Percentiles rank a stretch among this genome's conserved stretches.
Conservation (phyloP, 768 basidiomycete species). For the Mycena maculata region DNA sequence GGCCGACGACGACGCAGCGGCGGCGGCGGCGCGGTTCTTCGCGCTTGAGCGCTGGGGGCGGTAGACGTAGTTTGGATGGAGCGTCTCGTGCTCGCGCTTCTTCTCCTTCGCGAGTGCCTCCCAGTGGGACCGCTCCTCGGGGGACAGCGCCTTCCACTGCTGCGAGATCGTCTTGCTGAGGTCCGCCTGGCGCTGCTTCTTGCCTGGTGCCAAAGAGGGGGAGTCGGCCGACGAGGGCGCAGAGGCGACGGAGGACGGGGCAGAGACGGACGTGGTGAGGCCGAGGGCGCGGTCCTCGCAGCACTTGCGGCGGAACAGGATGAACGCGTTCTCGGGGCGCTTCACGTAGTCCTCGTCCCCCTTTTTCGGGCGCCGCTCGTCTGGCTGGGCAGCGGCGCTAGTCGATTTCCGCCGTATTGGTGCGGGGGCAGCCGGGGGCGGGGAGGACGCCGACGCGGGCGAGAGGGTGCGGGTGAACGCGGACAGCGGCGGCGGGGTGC, state of each 20-base stretch:
- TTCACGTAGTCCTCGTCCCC: constrained; percentile 89
- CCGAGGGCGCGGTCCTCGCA: constrained; percentile 66
- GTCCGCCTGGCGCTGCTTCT: constrained; percentile 84
- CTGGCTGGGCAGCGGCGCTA: neutral
- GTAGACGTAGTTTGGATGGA: constrained; percentile 84
- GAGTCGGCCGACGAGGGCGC: constrained; percentile 16
- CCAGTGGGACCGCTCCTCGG: constrained; percentile 79
- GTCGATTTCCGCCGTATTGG: constrained; percentile 17
- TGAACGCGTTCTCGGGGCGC: constrained; percentile 77
- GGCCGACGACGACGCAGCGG: neutral
- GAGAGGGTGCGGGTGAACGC: constrained; percentile 31
- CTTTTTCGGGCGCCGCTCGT: constrained; percentile 70
- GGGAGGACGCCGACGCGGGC: constrained; percentile 3
- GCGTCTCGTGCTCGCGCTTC: constrained; percentile 81
- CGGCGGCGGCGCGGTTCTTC: constrained; percentile 48
- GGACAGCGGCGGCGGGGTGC: constrained; percentile 52
- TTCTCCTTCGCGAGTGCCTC: constrained; percentile 82
- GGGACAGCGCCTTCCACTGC: constrained; percentile 78
- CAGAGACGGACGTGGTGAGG: constrained; percentile 5
- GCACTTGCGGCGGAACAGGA: constrained; percentile 83
- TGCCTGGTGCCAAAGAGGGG: constrained; percentile 38
- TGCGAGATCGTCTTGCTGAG: constrained; percentile 85
- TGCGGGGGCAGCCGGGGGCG: neutral
- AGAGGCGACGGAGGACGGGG: constrained; percentile 13
- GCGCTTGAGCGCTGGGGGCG: constrained; percentile 68